Evolutionary conservation across 2,329 filamentous ascomycete species (phyloP).

Genomic region (Colletotrichum liaoningense): DNA sequence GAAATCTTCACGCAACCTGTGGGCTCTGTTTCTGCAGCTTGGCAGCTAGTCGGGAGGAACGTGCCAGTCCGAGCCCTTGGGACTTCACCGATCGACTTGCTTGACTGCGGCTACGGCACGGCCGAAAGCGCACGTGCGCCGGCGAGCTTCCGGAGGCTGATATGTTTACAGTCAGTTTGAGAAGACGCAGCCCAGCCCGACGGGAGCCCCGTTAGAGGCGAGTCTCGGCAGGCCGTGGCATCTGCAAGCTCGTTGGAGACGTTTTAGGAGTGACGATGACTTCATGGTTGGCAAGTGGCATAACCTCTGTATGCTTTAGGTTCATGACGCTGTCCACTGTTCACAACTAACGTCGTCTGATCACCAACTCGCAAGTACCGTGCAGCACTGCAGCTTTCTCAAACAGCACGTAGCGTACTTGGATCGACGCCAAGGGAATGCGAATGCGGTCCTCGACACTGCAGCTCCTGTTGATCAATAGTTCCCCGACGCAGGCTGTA

Average conservation of each 20-base stretch:
- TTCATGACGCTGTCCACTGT: neutral
- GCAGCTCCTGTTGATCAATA: neutral
- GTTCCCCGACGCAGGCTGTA: neutral
- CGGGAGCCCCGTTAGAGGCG: neutral
- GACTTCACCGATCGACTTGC: neutral
- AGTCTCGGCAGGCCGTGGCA: neutral
- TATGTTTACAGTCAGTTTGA: constrained; percentile 17
- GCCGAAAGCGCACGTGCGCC: constrained; percentile 21
- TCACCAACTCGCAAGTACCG: neutral
- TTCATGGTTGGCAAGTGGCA: neutral
- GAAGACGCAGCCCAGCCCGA: neutral
- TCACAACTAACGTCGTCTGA: neutral
- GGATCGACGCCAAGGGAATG: neutral
- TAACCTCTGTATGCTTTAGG: neutral
- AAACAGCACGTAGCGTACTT: neutral
- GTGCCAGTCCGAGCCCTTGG: constrained; percentile 28
- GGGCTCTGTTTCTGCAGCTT: neutral
- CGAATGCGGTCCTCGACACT: neutral
- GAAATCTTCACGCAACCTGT: neutral
- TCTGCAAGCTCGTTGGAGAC: neutral
- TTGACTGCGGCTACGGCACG: constrained; percentile 18
- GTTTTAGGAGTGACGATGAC: neutral
- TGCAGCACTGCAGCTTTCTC: neutral
- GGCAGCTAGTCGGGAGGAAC: neutral
- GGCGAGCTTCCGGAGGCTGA: neutral